These are phyloP conservation scores for Mycena maculata DNA, from an alignment of 768 basidiomycete species.

Conservation along the genomic window DNA sequence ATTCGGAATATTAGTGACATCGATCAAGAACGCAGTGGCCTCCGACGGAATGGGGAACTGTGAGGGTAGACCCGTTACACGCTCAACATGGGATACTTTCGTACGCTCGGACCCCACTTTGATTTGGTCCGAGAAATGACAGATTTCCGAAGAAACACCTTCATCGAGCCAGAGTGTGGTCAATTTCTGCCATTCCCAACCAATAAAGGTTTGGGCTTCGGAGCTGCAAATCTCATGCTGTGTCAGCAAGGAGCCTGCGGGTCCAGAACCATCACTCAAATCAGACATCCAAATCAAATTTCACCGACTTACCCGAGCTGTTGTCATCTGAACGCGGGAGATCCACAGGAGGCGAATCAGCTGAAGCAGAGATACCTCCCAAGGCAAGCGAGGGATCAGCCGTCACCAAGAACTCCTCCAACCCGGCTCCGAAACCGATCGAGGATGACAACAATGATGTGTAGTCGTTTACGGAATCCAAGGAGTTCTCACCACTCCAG, in stretches of 20 bases:
- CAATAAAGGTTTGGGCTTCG: constrained; percentile 7
- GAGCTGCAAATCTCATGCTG: constrained; percentile 12
- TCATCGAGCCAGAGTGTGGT: constrained; percentile 15
- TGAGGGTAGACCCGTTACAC: too few relatives aligned
- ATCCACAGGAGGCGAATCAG: constrained; percentile 7
- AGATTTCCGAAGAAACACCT: constrained; percentile 18
- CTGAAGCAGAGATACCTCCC: background rate
- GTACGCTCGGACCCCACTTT: constrained; percentile 1
- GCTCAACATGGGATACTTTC: constrained; percentile 12
- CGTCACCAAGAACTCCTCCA: constrained; percentile 1
- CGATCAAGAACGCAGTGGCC: constrained; percentile 9
- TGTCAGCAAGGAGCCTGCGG: constrained; percentile 1
- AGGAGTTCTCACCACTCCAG: constrained; percentile 6
- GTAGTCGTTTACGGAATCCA: background rate
- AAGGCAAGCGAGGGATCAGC: constrained; percentile 11
- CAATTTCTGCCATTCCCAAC: constrained; percentile 11
- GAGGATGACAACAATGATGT: constrained; percentile 1
- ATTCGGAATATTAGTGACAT: constrained; percentile 14
- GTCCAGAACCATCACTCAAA: constrained; percentile 9
- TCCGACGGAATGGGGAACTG: constrained; percentile 13
- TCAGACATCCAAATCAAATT: background rate
- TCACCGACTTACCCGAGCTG: constrained; percentile 16
- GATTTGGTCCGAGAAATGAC: constrained; percentile 5
- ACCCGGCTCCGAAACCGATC: background rate
- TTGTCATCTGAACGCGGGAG: constrained; percentile 15